Evolutionary conservation across 2,329 filamentous ascomycete genomes (phyloP).

Genomic region (Neofusicoccum sp.): DNA sequence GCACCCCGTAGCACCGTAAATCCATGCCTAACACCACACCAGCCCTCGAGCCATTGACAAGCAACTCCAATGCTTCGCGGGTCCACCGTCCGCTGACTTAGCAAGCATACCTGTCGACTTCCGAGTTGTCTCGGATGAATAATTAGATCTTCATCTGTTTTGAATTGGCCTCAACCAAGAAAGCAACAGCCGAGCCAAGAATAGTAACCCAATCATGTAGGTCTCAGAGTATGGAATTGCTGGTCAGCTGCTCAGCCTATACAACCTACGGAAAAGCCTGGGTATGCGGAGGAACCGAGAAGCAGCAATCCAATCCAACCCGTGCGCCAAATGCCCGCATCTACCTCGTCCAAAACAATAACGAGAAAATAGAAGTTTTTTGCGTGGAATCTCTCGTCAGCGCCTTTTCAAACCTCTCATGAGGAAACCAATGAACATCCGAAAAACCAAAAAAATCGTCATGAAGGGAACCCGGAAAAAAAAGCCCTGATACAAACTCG

Average conservation of each 20-base stretch:
- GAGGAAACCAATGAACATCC: not conserved
- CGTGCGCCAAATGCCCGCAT: not conserved
- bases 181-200: not conserved
- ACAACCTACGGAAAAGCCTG: slow-evolving; percentile 11
- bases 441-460: not conserved
- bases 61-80: no score
- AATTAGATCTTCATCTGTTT: no score
- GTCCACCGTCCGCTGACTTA: no score
- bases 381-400: not conserved
- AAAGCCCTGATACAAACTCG: not conserved
- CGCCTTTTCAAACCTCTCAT: slow-evolving; percentile 2
- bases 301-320: not conserved
- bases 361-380: not conserved
- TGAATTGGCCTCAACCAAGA: not conserved
- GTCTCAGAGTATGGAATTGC: slow-evolving; percentile 1
- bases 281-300: slow-evolving; percentile 17
- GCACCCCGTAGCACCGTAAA: no score
- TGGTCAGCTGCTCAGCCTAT: slow-evolving; percentile 5
- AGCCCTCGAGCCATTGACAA: no score
- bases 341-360: not conserved
- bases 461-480: not conserved
- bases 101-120: no score
- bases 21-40: no score
- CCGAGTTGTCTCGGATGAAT: no score
- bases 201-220: not conserved